These are phyloP conservation scores for Metroxylon sagu DNA, from an alignment of 176 grass and related monocot genomes.

Conservation along the genomic window DNA sequence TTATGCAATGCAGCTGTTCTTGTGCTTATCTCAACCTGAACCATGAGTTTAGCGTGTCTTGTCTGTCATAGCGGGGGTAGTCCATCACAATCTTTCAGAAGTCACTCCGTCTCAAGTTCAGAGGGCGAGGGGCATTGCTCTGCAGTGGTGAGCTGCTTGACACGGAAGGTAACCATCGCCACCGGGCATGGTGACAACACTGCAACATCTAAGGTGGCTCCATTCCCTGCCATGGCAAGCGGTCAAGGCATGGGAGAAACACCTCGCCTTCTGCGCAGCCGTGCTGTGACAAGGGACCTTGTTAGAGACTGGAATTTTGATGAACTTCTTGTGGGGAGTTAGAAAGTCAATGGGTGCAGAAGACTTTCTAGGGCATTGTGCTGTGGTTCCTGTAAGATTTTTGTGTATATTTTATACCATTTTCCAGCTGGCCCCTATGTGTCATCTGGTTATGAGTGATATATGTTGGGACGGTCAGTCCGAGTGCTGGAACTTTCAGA, in stretches of 20 bases:
- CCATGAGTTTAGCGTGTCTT: constrained; percentile 70
- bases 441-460: constrained; percentile 8
- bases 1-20: constrained; percentile 13
- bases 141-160: constrained; percentile 45
- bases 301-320: constrained; percentile 95
- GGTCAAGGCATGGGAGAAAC: constrained; percentile 31
- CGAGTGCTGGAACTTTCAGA: no score
- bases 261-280: constrained; percentile 68
- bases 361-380: no score
- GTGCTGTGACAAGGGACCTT: constrained; percentile 70
- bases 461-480: no score
- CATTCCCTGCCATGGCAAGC: constrained; percentile 44
- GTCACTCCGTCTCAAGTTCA: constrained; percentile 77
- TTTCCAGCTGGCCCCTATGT: constrained; percentile 22
- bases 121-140: constrained; percentile 56
- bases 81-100: constrained; percentile 74
- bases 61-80: constrained; percentile 78
- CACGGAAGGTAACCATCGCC: constrained; percentile 35
- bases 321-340: constrained; percentile 47
- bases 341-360: constrained; percentile 12
- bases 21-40: not conserved
- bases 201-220: constrained; percentile 63
- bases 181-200: constrained; percentile 20
- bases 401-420: constrained; percentile 31
- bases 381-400: not conserved